A percentile compares a stretch with the other conserved stretches of the same genome.
phyloP scores from a whole-genome alignment of 139 green algal species.

The Micractinium sp. region DNA sequence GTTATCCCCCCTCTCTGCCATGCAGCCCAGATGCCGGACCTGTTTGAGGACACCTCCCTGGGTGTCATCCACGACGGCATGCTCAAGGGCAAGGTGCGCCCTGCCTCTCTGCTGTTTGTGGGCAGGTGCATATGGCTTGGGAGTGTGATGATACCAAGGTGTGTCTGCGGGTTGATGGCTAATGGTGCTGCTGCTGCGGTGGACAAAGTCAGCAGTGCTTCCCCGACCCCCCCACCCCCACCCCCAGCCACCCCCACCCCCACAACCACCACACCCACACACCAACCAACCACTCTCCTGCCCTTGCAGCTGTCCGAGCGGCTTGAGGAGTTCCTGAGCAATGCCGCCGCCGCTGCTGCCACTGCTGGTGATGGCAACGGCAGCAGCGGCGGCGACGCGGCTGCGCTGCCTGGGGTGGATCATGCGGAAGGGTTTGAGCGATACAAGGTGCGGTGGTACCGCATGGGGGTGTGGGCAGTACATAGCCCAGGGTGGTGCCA shows the following conservation, averaged over 20 bases:
- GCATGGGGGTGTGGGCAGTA: no score
- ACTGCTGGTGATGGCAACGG: not conserved
- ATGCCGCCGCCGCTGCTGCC: not conserved
- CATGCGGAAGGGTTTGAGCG: conserved; percentile 47
- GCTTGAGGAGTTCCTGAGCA: not conserved
- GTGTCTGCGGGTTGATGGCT: no score
- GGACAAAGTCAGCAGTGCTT: no score
- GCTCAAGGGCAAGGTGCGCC: conserved; percentile 30
- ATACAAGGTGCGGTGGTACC: conserved; percentile 33
- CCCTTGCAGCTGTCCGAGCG: conserved; percentile 9
- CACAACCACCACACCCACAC: no score
- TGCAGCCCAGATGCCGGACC: conserved; percentile 11
- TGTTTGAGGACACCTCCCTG: conserved; percentile 43
- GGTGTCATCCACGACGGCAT: conserved; percentile 39
- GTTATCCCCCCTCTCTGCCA: not conserved
- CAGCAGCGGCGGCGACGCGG: not conserved
- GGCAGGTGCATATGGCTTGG: no score
- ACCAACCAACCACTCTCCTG: not conserved
- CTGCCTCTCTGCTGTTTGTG: no score
- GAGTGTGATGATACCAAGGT: no score
- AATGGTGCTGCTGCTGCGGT: no score
- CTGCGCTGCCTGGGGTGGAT: conserved; percentile 27
- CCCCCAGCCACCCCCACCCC: no score
- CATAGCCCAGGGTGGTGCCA: not conserved
- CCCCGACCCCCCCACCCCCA: no score